A percentile compares a stretch with the other conserved stretches of the same genome.
phyloP scores from a whole-genome alignment of 257 asterid species.

The Prunella vulgaris region DNA sequence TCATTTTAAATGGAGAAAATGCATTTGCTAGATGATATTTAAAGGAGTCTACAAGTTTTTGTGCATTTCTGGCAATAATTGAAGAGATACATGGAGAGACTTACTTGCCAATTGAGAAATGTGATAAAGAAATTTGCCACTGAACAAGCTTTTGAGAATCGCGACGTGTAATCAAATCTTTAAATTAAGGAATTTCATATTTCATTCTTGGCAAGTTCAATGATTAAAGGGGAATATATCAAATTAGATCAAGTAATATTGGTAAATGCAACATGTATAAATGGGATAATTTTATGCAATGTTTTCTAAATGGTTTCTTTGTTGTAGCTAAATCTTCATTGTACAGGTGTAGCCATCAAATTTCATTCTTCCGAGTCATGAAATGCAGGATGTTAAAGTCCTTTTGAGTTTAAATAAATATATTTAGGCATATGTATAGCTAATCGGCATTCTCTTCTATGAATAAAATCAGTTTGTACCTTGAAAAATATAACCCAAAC shows the following conservation, averaged over 20 bases:
- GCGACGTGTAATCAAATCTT: not conserved
- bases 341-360: not conserved
- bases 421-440: not conserved
- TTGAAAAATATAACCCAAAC: not conserved
- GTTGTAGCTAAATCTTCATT: not conserved
- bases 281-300: not conserved
- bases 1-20: not conserved
- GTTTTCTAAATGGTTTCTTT: not conserved
- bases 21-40: not conserved
- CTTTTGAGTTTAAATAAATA: not conserved
- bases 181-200: not conserved
- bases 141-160: not conserved
- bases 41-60: not conserved
- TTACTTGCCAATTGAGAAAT: not conserved
- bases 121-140: not conserved
- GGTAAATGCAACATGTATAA: not conserved
- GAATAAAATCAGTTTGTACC: not conserved
- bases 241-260: slow-evolving; percentile 3
- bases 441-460: not conserved
- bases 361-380: not conserved
- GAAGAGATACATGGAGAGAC: not conserved
- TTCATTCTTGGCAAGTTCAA: not conserved
- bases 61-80: not conserved
- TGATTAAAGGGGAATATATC: not conserved
- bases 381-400: not conserved